Evolutionary conservation across 345 rosid genomes (phyloP), one percentile per base, ranked within the genome.

Genomic region (Citrus reticulata): DNA sequence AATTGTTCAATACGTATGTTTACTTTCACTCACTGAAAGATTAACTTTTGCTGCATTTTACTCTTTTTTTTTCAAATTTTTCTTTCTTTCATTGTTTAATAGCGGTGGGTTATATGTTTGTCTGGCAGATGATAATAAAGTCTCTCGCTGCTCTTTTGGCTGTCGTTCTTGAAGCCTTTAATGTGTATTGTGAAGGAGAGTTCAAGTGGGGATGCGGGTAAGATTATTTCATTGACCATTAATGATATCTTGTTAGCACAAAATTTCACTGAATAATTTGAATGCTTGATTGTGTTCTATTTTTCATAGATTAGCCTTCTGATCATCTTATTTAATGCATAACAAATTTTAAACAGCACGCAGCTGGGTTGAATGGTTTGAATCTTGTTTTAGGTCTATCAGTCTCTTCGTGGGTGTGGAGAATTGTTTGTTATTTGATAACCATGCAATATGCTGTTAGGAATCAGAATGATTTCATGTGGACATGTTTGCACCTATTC

Each of bases 1-100:
- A 67, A 97, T 97, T 84, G 98, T 97, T 81, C 99, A 94, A 91
- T 97, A 97, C 83, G 99, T 94, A 93, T 77, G 99, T 92, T 70
- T 84, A 68, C 55, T 83, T 68, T 70, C 68, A 51, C 76, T 73
- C 68, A 39, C 25, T 27, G 67, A 78, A 79, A 70, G 81, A 78
- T 54, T 42, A 10, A 72, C 54, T 73, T 83, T 73, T 37, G 55
- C 30, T 2, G 29, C 13, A 29, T 37, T 35, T 51, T 29, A 42
- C 57, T 59, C 55, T 34, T 34, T 19, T 72, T 72, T 20, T 72
- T 71, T 64, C 73, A 72, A 30, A 9, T 79, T 76, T 16, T 30
- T 20, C 13, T 77, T 57, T 69, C 71, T 77, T 81, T 62, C 55
- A 74, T 63, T 49, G 64, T 76, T 70, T 74, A 46, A 79, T 29